phyloP scores from a whole-genome alignment of 257 asterid species.

The Solanum habrochaites region DNA sequence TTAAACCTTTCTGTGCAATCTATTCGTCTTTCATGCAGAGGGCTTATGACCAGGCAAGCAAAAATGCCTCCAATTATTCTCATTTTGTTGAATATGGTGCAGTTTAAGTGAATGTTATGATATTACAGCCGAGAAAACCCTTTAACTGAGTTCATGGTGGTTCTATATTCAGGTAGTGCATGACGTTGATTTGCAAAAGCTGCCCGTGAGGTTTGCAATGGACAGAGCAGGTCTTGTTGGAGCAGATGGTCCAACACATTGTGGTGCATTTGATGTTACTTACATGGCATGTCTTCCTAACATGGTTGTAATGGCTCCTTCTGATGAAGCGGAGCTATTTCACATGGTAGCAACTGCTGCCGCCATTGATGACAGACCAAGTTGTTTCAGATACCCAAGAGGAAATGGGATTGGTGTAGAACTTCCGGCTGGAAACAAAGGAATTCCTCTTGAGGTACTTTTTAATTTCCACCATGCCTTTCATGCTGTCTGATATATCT shows the following conservation, averaged over 20 bases:
- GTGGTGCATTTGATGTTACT: slow-evolving; percentile 81
- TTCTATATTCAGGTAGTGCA: slow-evolving; percentile 63
- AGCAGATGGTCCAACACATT: slow-evolving; percentile 95
- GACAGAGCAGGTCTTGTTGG: slow-evolving; percentile 96
- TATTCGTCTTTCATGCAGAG: slow-evolving; percentile 91
- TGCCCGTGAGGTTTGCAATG: slow-evolving; percentile 94
- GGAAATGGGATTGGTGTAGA: slow-evolving; percentile 80
- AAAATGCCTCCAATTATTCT: neutral
- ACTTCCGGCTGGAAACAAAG: slow-evolving; percentile 79
- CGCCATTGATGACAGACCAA: slow-evolving; percentile 84
- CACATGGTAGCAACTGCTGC: slow-evolving; percentile 99
- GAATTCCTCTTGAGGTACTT: slow-evolving; percentile 73
- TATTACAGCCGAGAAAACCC: neutral
- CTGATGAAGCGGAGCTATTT: slow-evolving; percentile 80
- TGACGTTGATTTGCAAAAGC: slow-evolving; percentile 92
- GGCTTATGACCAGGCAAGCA: slow-evolving; percentile 80
- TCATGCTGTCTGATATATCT: neutral
- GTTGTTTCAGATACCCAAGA: slow-evolving; percentile 89
- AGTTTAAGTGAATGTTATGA: neutral
- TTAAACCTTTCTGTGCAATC: slow-evolving; percentile 86
- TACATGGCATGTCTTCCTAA: slow-evolving; percentile 98
- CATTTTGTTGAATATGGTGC: neutral
- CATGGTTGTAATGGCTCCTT: slow-evolving; percentile 98
- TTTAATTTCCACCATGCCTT: neutral
- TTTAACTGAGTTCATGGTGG: neutral